phyloP scores from a whole-genome alignment of 305 asterid genomes.

The Fraxinus platypoda region DNA sequence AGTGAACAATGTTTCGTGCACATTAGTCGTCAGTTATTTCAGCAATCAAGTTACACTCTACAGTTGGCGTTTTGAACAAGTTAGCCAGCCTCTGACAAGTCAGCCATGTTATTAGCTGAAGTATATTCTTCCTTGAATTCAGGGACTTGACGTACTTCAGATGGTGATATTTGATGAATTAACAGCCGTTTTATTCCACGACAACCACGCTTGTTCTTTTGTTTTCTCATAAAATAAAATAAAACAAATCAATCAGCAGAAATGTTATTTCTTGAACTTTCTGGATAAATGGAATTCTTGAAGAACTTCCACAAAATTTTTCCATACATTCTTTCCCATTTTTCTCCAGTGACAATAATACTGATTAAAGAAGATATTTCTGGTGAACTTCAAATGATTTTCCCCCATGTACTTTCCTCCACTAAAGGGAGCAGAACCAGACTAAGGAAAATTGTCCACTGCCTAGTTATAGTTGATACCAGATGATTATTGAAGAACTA shows the following conservation, averaged over 20 bases:
- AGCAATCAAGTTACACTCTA: not conserved
- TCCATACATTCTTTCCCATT: not conserved
- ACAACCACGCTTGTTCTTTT: not conserved
- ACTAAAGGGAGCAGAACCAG: not conserved
- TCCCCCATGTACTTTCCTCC: not conserved
- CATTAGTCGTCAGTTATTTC: not conserved
- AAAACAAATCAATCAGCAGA: not conserved
- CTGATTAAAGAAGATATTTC: not conserved
- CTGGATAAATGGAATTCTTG: not conserved
- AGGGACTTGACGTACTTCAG: not conserved
- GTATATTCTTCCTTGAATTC: not conserved
- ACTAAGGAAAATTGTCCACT: not conserved
- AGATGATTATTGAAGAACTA: not conserved
- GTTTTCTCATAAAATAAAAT: not conserved
- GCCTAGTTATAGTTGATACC: not conserved
- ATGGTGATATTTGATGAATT: not conserved
- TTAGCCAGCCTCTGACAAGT: not conserved
- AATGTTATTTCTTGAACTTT: not conserved
- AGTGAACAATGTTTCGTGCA: not conserved
- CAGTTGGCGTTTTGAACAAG: not conserved
- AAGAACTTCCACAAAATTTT: not conserved
- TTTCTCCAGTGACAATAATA: not conserved
- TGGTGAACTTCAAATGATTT: not conserved
- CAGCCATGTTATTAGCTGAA: not conserved
- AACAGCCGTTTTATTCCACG: not conserved